These are phyloP conservation scores for Flaveria robusta DNA, from an alignment of 129 eudicot species.

Conservation along the genomic window DNA sequence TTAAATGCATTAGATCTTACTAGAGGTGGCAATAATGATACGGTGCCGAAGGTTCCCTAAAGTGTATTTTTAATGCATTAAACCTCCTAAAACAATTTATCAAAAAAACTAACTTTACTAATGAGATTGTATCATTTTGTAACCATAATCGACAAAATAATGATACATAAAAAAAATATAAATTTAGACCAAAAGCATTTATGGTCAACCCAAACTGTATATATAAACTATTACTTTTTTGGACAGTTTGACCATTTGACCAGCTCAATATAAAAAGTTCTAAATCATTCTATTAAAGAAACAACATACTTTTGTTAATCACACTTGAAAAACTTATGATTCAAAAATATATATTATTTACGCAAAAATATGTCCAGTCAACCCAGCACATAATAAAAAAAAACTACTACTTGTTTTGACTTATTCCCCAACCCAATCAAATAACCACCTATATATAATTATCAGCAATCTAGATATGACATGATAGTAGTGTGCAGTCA, in stretches of 20 bases:
- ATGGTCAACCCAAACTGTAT: neutral
- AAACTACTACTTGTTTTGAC: neutral
- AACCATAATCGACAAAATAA: neutral
- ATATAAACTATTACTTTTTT: neutral
- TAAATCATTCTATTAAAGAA: neutral
- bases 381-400: neutral
- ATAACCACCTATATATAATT: neutral
- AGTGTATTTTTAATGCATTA: neutral
- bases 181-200: neutral
- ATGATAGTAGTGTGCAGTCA: slow-evolving; percentile 7
- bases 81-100: neutral
- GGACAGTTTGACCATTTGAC: neutral
- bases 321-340: neutral
- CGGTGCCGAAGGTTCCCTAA: neutral
- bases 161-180: neutral
- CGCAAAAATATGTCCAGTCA: neutral
- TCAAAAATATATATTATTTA: neutral
- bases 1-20: neutral
- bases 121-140: neutral
- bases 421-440: neutral
- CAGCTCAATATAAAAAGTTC: neutral
- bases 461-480: slow-evolving; percentile 3
- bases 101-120: neutral
- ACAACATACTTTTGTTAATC: neutral
- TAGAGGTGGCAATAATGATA: neutral